Evolutionary conservation across 345 rosid genomes (phyloP), one percentile per base, ranked within the genome.

Genomic region (Anastatica hierochuntica): DNA sequence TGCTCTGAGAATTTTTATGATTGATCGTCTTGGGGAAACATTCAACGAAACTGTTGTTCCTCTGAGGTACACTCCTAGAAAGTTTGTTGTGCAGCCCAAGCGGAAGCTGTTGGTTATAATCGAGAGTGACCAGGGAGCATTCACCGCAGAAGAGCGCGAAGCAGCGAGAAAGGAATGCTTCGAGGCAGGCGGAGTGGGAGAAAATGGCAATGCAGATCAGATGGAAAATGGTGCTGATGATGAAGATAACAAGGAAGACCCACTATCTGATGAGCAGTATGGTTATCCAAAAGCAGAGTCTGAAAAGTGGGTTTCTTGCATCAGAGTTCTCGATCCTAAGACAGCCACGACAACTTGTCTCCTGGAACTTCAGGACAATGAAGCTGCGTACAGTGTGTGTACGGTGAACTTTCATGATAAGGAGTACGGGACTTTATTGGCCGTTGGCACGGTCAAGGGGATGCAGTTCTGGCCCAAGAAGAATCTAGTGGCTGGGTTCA

Each of bases 211-310:
- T 33, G 65, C 68, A 35, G 87, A 75, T 19, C 83, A 72, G 72
- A 79, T 68, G 72, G 72, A 68, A 58, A 68, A 67, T 46, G 71
- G 71, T 46, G 65, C 30, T 1, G 71, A 66, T 39, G 96, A 90
- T 55, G 90, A 89, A 39, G 90, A 84, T 33, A 88, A n/a, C n/a
- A n/a, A 79, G 67, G 90, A 84, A 36, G 95, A 92, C 63, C 81
- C 86, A 9, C 79, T 81, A 14, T 81, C 85, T 34, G 97, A 92
- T 77, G 97, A 92, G 84, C 98, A 92, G 68, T 88, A 75, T 56
- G 98, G 98, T 64, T 92, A 88, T 62, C 98, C 98, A 15, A 92
- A 92, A 78, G 75, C 94, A 2, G 98, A 79, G 73, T 77, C 97
- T 2, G 94, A 79, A 10, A 83, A 77, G 70, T 92, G 98, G 95